Conservation (phyloP, 1,284 basidiomycete genomes). For the Agaricales sp. region DNA sequence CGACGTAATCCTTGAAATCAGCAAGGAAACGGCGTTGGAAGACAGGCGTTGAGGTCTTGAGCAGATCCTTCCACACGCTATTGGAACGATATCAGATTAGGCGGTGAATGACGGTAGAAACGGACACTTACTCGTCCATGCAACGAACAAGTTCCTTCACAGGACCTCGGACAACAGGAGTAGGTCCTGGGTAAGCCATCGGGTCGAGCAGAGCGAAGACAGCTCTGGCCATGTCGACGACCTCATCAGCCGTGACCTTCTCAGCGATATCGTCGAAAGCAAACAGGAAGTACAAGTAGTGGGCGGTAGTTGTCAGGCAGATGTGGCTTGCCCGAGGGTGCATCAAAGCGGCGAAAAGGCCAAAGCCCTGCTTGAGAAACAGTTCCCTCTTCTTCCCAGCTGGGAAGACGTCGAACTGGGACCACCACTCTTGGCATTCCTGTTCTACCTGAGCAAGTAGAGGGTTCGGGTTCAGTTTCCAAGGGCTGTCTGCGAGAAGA, state of each 20-base stretch:
- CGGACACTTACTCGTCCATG: background rate
- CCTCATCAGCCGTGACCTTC: background rate
- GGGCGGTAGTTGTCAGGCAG: background rate
- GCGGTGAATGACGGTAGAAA: background rate
- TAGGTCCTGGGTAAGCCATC: background rate
- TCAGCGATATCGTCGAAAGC: slow-evolving; percentile 1
- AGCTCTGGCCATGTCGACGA: background rate
- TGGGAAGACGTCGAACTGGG: slow-evolving; percentile 1
- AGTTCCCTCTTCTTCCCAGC: background rate
- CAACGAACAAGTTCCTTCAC: background rate
- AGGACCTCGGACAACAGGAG: background rate
- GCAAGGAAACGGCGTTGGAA: slow-evolving; percentile 1
- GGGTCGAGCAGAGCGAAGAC: background rate
- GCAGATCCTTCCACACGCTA: background rate
- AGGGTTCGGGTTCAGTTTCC: background rate
- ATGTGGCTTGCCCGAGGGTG: background rate
- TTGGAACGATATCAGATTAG: background rate
- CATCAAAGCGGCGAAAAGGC: background rate
- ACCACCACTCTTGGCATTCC: slow-evolving; percentile 1
- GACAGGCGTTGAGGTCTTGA: background rate
- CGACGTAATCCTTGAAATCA: background rate
- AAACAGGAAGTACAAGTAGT: slow-evolving; percentile 1
- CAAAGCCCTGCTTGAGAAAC: background rate
- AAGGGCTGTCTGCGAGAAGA: background rate
- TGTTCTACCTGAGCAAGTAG: background rate